Percentiles rank a stretch among this genome's conserved stretches.
Evolutionary conservation across 75 land plant genomes (phyloP).

Genomic region (Selaginella moellendorffii): DNA sequence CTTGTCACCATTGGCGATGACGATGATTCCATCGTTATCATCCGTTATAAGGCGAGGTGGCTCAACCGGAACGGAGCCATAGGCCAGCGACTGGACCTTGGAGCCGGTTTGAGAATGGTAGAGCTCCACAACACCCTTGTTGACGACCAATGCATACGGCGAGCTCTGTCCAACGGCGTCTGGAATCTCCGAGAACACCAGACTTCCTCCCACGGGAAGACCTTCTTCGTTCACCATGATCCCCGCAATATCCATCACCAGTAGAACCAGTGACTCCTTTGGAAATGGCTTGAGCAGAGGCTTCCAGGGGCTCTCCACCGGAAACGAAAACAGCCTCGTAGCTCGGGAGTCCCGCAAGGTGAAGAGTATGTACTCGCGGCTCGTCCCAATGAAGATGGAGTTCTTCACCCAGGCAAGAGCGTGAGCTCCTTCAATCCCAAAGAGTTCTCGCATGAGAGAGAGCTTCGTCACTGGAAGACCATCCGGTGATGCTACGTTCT

Average conservation of each 20-base stretch:
- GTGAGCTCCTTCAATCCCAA: slow-evolving; percentile 40
- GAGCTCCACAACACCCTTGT: slow-evolving; percentile 49
- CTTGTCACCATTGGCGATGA: slow-evolving; percentile 52
- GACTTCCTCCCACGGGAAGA: slow-evolving; percentile 69
- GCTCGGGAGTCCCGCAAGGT: slow-evolving; percentile 34
- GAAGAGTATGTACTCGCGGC: slow-evolving; percentile 37
- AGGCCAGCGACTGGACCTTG: slow-evolving; percentile 43
- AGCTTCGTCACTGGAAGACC: slow-evolving; percentile 40
- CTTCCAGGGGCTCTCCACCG: slow-evolving; percentile 33
- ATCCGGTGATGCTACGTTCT: slow-evolving; percentile 4
- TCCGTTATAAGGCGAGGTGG: slow-evolving; percentile 35
- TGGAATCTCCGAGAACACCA: slow-evolving; percentile 49
- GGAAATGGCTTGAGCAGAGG: slow-evolving; percentile 48
- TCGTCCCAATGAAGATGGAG: slow-evolving; percentile 57
- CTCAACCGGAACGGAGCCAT: slow-evolving; percentile 27
- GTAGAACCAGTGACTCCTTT: slow-evolving; percentile 39
- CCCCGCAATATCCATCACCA: slow-evolving; percentile 78
- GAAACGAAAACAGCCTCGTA: slow-evolving; percentile 42
- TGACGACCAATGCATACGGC: slow-evolving; percentile 43
- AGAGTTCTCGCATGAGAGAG: slow-evolving; percentile 38
- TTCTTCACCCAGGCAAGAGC: slow-evolving; percentile 71
- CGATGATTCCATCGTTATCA: slow-evolving; percentile 45
- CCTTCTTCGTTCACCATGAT: slow-evolving; percentile 48
- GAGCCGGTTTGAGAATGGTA: slow-evolving; percentile 58
- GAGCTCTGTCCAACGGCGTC: slow-evolving; percentile 61